Percentiles rank a stretch among this genome's conserved stretches.
These are phyloP conservation scores for Fomitopsis betulina DNA, from an alignment of 1,284 basidiomycete species.

Conservation along the genomic window DNA sequence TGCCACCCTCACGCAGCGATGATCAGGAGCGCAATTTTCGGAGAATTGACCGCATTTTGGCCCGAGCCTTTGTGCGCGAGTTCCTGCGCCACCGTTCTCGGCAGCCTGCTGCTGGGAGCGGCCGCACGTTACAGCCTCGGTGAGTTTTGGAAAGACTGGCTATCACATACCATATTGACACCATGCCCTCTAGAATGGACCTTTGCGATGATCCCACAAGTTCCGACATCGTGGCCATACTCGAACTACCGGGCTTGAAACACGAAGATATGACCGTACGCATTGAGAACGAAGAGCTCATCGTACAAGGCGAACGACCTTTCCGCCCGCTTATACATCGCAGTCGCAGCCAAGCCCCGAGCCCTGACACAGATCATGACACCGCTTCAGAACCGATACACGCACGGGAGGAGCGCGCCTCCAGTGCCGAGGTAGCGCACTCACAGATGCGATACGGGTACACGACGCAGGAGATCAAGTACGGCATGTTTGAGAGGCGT, in stretches of 20 bases:
- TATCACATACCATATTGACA: background rate
- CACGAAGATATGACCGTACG: slow-evolving; percentile 42
- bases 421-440: background rate
- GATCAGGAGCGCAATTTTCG: background rate
- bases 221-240: slow-evolving; percentile 37
- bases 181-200: slow-evolving; percentile 40
- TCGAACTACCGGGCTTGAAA: slow-evolving; percentile 55
- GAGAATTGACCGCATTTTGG: slow-evolving; percentile 5
- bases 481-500: slow-evolving; percentile 44
- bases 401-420: slow-evolving; percentile 6
- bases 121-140: slow-evolving; percentile 3
- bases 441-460: slow-evolving; percentile 12
- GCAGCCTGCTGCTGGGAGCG: background rate
- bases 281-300: slow-evolving; percentile 37
- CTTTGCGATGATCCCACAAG: slow-evolving; percentile 43
- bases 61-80: slow-evolving; percentile 4
- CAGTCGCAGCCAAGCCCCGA: slow-evolving; percentile 5
- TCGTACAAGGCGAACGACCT: slow-evolving; percentile 42
- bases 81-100: slow-evolving; percentile 1
- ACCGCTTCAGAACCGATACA: background rate
- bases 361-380: slow-evolving; percentile 2
- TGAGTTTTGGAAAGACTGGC: background rate
- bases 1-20: background rate
- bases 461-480: slow-evolving; percentile 44
- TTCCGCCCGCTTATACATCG: slow-evolving; percentile 15